Evolutionary conservation across 2,329 filamentous ascomycete genomes (phyloP).

Genomic region (Cylindrodendrum hubeiense): DNA sequence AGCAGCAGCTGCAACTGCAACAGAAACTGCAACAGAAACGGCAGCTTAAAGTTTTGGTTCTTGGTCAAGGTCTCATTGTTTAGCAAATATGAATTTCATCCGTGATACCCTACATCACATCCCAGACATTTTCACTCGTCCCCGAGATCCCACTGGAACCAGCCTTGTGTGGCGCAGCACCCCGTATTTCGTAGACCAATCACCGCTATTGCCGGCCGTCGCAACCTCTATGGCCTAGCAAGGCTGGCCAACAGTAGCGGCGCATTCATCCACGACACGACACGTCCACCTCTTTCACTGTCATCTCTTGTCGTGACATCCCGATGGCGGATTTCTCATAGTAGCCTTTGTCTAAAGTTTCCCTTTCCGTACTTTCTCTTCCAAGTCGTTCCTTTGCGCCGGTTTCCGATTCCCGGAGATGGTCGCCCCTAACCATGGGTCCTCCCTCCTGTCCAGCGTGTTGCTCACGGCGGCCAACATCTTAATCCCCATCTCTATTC

Average conservation of each 20-base stretch:
- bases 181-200: conserved; percentile 29
- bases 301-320: conserved; percentile 20
- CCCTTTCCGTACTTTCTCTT: conserved; percentile 17
- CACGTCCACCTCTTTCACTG: conserved; percentile 40
- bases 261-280: conserved; percentile 38
- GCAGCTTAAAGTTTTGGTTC: conserved; percentile 29
- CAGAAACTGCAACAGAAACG: no score
- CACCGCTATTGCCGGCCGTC: background rate
- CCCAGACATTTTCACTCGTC: conserved; percentile 8
- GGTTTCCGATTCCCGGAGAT: conserved; percentile 29
- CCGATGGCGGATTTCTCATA: conserved; percentile 35
- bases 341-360: conserved; percentile 22
- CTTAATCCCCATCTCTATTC: conserved; percentile 79
- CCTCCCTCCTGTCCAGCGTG: conserved; percentile 49
- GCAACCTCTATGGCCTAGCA: conserved; percentile 39
- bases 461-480: conserved; percentile 78
- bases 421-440: conserved; percentile 42
- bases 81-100: conserved; percentile 44
- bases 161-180: conserved; percentile 45
- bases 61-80: conserved; percentile 19
- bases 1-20: no score
- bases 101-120: conserved; percentile 40
- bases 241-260: conserved; percentile 37
- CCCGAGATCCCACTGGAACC: background rate
- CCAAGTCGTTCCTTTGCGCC: conserved; percentile 17